A percentile compares a stretch with the other conserved stretches of the same genome.
Evolutionary conservation across 2,329 filamentous ascomycete genomes (phyloP).

Genomic region (Alternaria viburni): DNA sequence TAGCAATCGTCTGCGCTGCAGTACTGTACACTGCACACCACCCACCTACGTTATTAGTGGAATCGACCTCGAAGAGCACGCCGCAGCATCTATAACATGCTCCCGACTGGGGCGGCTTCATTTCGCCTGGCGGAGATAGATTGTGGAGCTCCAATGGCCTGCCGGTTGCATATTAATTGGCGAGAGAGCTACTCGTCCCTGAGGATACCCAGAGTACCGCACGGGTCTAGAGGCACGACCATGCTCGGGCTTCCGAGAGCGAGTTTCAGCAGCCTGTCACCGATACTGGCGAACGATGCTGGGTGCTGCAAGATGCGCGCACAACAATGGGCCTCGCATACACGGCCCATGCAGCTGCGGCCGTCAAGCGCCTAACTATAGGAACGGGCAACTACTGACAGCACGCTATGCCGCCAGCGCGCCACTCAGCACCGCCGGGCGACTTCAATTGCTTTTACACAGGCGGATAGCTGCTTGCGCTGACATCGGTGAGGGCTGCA

Average conservation of each 20-base stretch:
- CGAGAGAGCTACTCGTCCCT: conserved; percentile 20
- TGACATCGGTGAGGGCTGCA: conserved; percentile 9
- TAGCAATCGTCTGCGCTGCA: not conserved
- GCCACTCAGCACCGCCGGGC: conserved; percentile 1
- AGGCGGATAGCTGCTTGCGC: not conserved
- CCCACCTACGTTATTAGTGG: not conserved
- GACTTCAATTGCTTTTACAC: not conserved
- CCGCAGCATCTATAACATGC: conserved; percentile 11
- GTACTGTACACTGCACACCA: not conserved
- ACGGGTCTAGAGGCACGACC: conserved; percentile 6
- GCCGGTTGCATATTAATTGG: conserved; percentile 25
- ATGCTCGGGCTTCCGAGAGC: conserved; percentile 26
- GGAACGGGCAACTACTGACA: conserved; percentile 25
- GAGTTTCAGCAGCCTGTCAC: conserved; percentile 31
- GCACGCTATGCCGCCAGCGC: conserved; percentile 21
- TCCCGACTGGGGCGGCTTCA: conserved; percentile 13
- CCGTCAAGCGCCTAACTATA: conserved; percentile 31
- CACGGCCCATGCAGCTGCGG: conserved; percentile 21
- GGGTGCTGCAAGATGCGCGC: conserved; percentile 27
- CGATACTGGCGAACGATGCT: conserved; percentile 20
- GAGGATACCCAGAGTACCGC: conserved; percentile 14
- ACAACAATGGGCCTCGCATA: conserved; percentile 26
- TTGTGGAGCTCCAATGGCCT: conserved; percentile 22
- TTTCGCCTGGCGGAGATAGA: conserved; percentile 24
- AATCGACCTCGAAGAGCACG: conserved; percentile 1